Base-by-base conservation (phyloP, 164 flowering plant species). In the Cinnamomum micranthum region DNA sequence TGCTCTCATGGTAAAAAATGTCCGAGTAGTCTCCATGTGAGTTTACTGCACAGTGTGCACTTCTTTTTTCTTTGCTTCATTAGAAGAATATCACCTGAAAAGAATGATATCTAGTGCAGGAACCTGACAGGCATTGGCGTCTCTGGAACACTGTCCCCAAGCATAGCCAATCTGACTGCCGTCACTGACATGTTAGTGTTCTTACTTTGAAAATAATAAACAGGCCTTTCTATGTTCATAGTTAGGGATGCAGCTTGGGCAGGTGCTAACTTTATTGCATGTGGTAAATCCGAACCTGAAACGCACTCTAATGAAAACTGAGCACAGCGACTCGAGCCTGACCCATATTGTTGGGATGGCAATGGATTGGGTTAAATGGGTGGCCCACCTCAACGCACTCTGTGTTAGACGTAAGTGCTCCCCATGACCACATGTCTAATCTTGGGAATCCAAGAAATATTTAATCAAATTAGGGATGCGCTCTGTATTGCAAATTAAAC, bases 21-120 rank as follows among this genome's bases (percentile, higher is more conserved):
- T 79, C 11, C 81, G 94, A 70, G 87, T 95, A 33, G 33, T 80
- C 64, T 71, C 86, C 28, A 7, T 95, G 99, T 93, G 82, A 89
- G 97, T 89, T 41, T 41, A 9, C 47, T 41, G 10, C 47, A 41
- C 1, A 6, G 47, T 35, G 47, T 35, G 47, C 10, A 35, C 47
- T 35, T 35, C 6, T 11, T 23, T 31, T 63, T 5, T 58, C 25
- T 28, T 3, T 24, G 1, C 33, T 68, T 27, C 5, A 52, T 17
- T 52, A 52, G 5, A 13, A 20, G 60, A 41, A 55, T 20, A 15
- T 55, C n/a, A 55, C n/a, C n/a, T 55, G n/a, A 15, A 55, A 55
- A 41, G 11, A 14, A 6, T 47, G 71, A 31, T 2, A 28, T 52
- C 28, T 51, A 24, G n/a, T 74, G 75, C 74, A 95, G 98, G 84